Evolutionary conservation across 805 yeast species (phyloP), one percentile per base, ranked within the genome.

Genomic region (Ogataea kodamae): DNA sequence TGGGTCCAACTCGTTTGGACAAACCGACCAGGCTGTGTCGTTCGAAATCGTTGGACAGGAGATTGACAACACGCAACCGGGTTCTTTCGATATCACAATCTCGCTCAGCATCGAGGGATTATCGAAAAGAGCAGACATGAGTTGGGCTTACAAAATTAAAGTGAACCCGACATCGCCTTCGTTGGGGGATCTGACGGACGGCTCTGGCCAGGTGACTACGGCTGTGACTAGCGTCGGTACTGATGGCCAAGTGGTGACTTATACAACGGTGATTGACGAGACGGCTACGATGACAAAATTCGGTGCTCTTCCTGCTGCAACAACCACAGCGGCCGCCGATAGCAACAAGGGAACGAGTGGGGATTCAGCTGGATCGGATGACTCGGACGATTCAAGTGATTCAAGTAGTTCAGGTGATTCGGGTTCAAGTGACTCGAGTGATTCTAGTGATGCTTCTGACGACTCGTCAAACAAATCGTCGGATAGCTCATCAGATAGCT

Each of bases 11-110:
- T 14, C 26, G 11, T 10, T 39, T 4, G 20, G 37, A 13, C 29
- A 30, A 13, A 20, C 33, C 28, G 21, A 24, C 14, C 10, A 22
- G 5, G 21, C 31, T 1, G 35, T 28, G n/a, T 22, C 36, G 13
- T 39, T 35, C 15, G 33, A 31, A 7, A 39, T 39, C 23, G 18
- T 31, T 20, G 43, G 43, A 24, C 20, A 27, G 13, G 39, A 30
- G 29, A 16, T 17, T 3, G 43, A 35, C 30, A 23, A 11, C 15
- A 18, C 33, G 8, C 12, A 31, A 19, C 18, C 24, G 15, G 42
- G 31, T 18, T 28, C 36, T 18, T 28, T 39, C 21, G 33, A 26
- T 23, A 25, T 39, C 18, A 20, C 10, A 20, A 31, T 39, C 19
- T 11, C 39, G 10, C 36, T 39, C 26, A 14, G 22, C 16, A 16